Conservation (phyloP, 768 basidiomycete genomes). For the Mycena crocata region DNA sequence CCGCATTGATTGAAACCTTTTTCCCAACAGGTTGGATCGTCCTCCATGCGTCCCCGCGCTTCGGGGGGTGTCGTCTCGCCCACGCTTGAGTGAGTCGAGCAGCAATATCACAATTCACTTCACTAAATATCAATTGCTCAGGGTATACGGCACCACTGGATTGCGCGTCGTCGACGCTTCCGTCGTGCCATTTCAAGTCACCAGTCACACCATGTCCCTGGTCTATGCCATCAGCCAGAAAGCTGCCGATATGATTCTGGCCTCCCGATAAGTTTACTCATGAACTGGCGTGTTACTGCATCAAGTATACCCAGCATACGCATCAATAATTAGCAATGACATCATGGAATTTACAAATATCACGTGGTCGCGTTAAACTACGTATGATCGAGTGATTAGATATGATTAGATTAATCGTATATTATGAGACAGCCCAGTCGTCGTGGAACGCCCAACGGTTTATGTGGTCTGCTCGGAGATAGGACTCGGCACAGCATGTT, state of each 20-base stretch:
- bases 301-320: too few relatives aligned
- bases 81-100: slow-evolving; percentile 17
- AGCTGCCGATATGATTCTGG: slow-evolving; percentile 26
- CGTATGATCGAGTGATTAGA: too few relatives aligned
- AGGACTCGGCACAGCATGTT: neutral
- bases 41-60: slow-evolving; percentile 38
- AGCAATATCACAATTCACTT: neutral
- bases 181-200: slow-evolving; percentile 52
- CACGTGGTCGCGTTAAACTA: neutral
- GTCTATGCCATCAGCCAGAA: slow-evolving; percentile 29
- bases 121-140: neutral
- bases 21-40: slow-evolving; percentile 28
- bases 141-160: slow-evolving; percentile 55
- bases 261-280: neutral
- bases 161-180: slow-evolving; percentile 55
- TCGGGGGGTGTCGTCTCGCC: slow-evolving; percentile 40
- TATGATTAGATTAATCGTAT: slow-evolving; percentile 21
- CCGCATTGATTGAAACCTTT: neutral
- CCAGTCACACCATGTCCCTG: slow-evolving; percentile 45
- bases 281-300: neutral
- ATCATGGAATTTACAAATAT: too few relatives aligned
- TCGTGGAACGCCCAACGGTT: slow-evolving; percentile 15
- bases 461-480: slow-evolving; percentile 7
- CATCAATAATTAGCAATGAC: neutral
- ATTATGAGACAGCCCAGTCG: slow-evolving; percentile 25